A percentile compares a stretch with the other conserved stretches of the same genome.
These are phyloP conservation scores for Camellia sinensis DNA, from an alignment of 148 eudicot genomes.

Conservation along the genomic window DNA sequence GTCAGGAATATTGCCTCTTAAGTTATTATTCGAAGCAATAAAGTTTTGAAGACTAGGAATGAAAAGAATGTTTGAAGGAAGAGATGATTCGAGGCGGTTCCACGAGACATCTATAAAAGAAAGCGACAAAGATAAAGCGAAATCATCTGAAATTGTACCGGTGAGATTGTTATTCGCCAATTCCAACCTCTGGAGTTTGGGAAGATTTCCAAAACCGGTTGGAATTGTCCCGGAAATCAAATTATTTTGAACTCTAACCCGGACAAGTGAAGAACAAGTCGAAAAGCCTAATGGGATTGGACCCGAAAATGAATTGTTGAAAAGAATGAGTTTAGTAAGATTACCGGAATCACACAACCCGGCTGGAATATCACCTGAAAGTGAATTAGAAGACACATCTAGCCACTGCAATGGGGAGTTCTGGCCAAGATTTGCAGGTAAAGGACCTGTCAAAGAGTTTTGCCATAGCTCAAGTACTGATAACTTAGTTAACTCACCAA, in stretches of 20 bases:
- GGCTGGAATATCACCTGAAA: constrained; percentile 66
- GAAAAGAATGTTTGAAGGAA: constrained; percentile 68
- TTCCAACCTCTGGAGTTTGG: constrained; percentile 72
- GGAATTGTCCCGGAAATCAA: constrained; percentile 63
- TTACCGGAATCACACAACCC: constrained; percentile 57
- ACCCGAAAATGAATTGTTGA: constrained; percentile 77
- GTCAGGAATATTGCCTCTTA: constrained; percentile 69
- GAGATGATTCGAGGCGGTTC: constrained; percentile 60
- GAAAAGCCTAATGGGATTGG: constrained; percentile 59
- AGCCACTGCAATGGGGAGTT: constrained; percentile 72
- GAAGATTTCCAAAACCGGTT: constrained; percentile 66
- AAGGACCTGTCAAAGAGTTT: constrained; percentile 63
- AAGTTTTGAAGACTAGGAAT: constrained; percentile 67
- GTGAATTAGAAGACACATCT: constrained; percentile 80
- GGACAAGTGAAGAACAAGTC: constrained; percentile 57
- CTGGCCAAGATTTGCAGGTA: constrained; percentile 70
- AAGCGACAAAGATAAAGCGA: constrained; percentile 59
- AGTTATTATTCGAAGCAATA: constrained; percentile 51
- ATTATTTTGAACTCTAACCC: constrained; percentile 82
- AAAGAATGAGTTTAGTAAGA: constrained; percentile 78
- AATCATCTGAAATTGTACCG: constrained; percentile 68
- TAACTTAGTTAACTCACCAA: constrained; percentile 44
- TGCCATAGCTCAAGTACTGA: constrained; percentile 82
- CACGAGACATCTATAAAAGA: constrained; percentile 75
- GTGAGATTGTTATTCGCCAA: constrained; percentile 66